These are phyloP conservation scores for Porcisia deanei DNA, from an alignment of 208 protist genomes.

Conservation along the genomic window DNA sequence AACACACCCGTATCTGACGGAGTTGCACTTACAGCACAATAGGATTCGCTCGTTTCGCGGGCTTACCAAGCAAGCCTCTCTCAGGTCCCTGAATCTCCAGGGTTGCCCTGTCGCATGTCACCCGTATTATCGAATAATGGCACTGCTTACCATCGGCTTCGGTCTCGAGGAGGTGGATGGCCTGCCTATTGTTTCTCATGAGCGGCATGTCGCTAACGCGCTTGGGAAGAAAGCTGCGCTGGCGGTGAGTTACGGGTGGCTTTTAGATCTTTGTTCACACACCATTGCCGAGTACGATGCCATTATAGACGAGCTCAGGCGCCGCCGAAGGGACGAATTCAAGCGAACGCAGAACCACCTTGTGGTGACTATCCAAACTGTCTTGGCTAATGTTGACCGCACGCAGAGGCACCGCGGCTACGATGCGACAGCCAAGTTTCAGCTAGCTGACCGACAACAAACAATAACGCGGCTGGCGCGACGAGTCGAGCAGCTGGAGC, in stretches of 20 bases:
- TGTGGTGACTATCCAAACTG: conserved; percentile 2
- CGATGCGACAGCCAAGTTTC: conserved; percentile 5
- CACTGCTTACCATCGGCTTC: conserved; percentile 63
- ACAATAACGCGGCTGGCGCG: conserved; percentile 30
- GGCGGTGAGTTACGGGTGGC: conserved; percentile 81
- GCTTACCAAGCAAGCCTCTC: conserved; percentile 63
- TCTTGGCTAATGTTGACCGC: conserved; percentile 3
- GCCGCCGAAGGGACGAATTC: conserved; percentile 15
- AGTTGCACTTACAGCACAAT: conserved; percentile 63
- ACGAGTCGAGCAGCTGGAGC: conserved; percentile 24
- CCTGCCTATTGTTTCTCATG: conserved; percentile 42
- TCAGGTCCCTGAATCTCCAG: conserved; percentile 49
- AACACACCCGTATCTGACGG: conserved; percentile 67
- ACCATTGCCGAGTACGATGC: conserved; percentile 44
- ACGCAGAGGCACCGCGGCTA: neutral
- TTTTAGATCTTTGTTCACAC: conserved; percentile 49
- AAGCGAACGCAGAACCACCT: neutral
- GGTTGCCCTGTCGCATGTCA: conserved; percentile 72
- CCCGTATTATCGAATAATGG: conserved; percentile 82
- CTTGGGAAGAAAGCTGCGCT: conserved; percentile 53
- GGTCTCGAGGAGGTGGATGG: conserved; percentile 66
- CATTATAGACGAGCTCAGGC: conserved; percentile 50
- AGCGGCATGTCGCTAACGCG: conserved; percentile 44
- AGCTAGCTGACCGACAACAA: conserved; percentile 17
- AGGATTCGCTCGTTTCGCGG: conserved; percentile 58